These are phyloP conservation scores for Byssothecium circinans DNA, from an alignment of 2,329 filamentous ascomycete genomes.

Conservation along the genomic window DNA sequence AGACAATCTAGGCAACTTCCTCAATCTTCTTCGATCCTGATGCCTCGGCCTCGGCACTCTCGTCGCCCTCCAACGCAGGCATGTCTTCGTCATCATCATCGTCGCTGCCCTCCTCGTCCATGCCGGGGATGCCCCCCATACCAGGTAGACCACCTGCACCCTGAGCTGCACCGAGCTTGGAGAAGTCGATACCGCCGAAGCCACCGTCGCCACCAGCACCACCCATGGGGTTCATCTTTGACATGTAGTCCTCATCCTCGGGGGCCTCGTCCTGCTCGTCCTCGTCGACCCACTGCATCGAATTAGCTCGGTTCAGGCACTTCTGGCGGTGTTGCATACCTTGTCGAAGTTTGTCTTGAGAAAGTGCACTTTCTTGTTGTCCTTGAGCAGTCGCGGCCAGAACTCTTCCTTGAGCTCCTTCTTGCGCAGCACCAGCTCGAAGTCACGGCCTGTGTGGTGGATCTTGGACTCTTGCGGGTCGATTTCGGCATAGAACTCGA, in stretches of 20 bases:
- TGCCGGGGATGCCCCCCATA: constrained; percentile 38
- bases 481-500: constrained; percentile 90
- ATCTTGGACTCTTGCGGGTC: constrained; percentile 81
- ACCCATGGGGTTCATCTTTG: constrained; percentile 56
- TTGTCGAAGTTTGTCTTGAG: constrained; percentile 99
- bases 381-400: constrained; percentile 95
- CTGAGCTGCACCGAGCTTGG: constrained; percentile 67
- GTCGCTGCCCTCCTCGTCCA: constrained; percentile 54
- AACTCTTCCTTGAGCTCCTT: constrained; percentile 93
- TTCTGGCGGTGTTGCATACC: constrained; percentile 52
- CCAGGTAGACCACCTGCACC: constrained; percentile 50
- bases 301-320: constrained; percentile 23
- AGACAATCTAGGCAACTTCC: constrained; percentile 42
- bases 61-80: constrained; percentile 63
- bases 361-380: constrained; percentile 86
- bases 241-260: constrained; percentile 71
- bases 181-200: constrained; percentile 90
- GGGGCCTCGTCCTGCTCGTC: constrained; percentile 92
- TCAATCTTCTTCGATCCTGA: constrained; percentile 49
- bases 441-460: constrained; percentile 83
- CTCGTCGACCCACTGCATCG: constrained; percentile 82
- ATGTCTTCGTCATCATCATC: constrained; percentile 81
- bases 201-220: constrained; percentile 61
- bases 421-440: constrained; percentile 92
- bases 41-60: constrained; percentile 21